Evolutionary conservation across 371 early-diverging fungal species (phyloP), one percentile per base, ranked within the genome.

Genomic region (Thermomucor indicae-seudaticae): DNA sequence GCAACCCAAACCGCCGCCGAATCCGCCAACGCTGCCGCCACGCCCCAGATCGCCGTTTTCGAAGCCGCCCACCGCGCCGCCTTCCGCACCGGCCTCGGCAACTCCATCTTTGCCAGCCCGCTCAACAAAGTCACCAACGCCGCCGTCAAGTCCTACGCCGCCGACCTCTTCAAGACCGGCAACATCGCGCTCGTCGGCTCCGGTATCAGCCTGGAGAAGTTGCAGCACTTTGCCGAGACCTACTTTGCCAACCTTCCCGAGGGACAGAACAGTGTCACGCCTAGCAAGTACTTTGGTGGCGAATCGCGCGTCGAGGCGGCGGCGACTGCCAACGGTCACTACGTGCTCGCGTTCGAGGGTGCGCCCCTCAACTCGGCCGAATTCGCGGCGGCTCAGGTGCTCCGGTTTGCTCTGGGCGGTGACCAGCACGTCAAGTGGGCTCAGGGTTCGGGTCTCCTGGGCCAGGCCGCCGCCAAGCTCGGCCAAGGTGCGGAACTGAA

Each of bases 41-140:
- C 81, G 65, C 79, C 93, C 41, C 78, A 78, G 52, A 70, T 86
- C 30, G 63, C 76, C 34, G 86, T 86, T 41, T 53, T 91, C 23
- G 95, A 96, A 62, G 80, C 82, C 31, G 79, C 91, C 57, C 97
- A 97, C 78, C 79, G 74, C 54, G 86, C 84, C 32, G 96, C 96
- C 38, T 97, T 94, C 90, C 92, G 96, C 65, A 67, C 64, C 57
- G 98, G 98, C 29, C 87, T 97, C 59, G 98, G 96, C 48, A 94
- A 96, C 89, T 84, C 96, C 22, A 72, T 95, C 51, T 95, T 86
- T 64, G 94, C 92, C 47, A 64, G 79, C 55, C 64, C 80, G 22
- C 71, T 70, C 52, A 51, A 77, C 61, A 76, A 78, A n/a, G 67
- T 85, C 47, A 60, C 56, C 48, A 73, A 76, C 46, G 78, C 72